A percentile compares a stretch with the other conserved stretches of the same genome.
Conservation (phyloP, 305 asterid genomes). For the Fraxinus albicans region DNA sequence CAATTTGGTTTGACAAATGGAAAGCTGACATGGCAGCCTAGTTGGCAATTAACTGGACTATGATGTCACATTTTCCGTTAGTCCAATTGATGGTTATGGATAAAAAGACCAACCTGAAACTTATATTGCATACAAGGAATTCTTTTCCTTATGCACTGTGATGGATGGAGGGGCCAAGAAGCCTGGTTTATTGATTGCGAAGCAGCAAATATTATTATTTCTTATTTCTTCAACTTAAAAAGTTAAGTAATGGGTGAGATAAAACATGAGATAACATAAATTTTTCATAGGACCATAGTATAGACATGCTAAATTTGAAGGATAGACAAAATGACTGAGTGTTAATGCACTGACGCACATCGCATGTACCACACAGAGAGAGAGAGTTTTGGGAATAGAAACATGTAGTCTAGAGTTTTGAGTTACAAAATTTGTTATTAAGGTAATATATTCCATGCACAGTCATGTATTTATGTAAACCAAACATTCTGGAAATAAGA, state of each 20-base stretch:
- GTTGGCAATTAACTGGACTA: neutral
- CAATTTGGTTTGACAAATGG: neutral
- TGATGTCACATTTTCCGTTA: neutral
- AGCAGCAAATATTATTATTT: neutral
- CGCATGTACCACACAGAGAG: neutral
- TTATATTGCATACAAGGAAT: neutral
- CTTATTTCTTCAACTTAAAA: neutral
- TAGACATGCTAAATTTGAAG: neutral
- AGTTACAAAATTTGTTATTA: conserved; percentile 5
- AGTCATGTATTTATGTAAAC: neutral
- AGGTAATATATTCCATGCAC: neutral
- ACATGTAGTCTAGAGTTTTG: neutral
- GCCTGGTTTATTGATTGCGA: neutral
- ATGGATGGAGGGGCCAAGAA: neutral
- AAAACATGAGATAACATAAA: neutral
- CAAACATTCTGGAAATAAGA: conserved; percentile 14
- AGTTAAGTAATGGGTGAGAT: neutral
- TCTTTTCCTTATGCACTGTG: neutral
- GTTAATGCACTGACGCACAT: neutral
- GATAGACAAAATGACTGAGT: neutral
- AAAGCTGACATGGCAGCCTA: neutral
- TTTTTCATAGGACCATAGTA: neutral
- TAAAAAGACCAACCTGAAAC: neutral
- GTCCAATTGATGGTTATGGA: neutral
- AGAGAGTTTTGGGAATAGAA: neutral